Evolutionary conservation across 331 rosid species (phyloP).

Genomic region (Saraca asoca): DNA sequence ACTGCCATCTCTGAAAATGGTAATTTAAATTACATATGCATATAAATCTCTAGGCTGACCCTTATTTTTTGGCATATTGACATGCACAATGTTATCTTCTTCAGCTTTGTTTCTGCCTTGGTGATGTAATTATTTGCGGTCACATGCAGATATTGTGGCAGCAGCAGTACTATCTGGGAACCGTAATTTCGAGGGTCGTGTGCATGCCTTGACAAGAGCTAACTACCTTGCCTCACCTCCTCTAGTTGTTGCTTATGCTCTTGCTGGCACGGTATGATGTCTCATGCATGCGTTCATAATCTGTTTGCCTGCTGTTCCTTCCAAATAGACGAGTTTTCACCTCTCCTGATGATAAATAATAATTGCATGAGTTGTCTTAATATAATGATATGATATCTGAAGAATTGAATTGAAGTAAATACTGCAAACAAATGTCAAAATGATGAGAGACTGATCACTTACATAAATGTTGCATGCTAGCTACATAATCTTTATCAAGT

Average conservation of each 20-base stretch:
- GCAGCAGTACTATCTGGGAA: slow-evolving; percentile 97
- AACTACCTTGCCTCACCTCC: slow-evolving; percentile 99
- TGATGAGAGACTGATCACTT: slow-evolving; percentile 20
- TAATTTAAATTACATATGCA: slow-evolving; percentile 25
- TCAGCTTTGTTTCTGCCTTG: slow-evolving; percentile 4
- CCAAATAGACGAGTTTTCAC: slow-evolving; percentile 8
- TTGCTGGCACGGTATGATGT: slow-evolving; percentile 84
- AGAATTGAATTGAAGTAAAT: neutral
- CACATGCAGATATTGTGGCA: slow-evolving; percentile 74
- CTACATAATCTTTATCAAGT: slow-evolving; percentile 8
- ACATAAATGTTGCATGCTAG: slow-evolving; percentile 8
- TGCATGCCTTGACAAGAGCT: slow-evolving; percentile 91
- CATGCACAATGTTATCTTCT: neutral
- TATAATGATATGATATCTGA: neutral
- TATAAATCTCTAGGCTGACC: slow-evolving; percentile 21
- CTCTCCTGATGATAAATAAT: neutral
- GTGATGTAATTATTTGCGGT: slow-evolving; percentile 21
- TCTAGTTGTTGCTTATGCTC: slow-evolving; percentile 90
- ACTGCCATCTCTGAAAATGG: slow-evolving; percentile 88
- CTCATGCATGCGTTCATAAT: slow-evolving; percentile 12
- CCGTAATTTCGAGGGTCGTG: slow-evolving; percentile 97
- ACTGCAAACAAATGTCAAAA: neutral
- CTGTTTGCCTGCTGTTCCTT: slow-evolving; percentile 14
- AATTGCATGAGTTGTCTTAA: neutral
- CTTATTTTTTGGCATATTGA: slow-evolving; percentile 1